Evolutionary conservation across 208 protist genomes (phyloP).

Genomic region (Trypanosoma lewisi): DNA sequence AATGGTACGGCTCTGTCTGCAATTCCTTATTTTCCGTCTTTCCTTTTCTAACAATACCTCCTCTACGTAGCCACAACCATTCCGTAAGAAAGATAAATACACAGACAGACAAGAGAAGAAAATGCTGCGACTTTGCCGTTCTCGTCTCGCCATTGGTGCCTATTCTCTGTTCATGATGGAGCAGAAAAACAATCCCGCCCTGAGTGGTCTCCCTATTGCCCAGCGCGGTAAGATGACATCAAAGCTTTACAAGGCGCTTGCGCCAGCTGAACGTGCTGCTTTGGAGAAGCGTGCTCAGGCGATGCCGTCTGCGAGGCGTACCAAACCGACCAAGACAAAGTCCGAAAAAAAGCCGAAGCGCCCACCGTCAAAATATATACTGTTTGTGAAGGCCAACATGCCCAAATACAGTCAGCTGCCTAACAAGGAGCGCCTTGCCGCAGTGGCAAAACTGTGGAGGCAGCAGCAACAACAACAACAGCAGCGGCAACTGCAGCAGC

Average conservation of each 20-base stretch:
- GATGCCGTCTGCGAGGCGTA: conserved; percentile 27
- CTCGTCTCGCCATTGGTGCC: conserved; percentile 46
- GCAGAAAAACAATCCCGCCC: conserved; percentile 81
- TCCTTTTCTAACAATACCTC: conserved; percentile 15
- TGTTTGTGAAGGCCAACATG: conserved; percentile 83
- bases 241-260: conserved; percentile 78
- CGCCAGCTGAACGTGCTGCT: conserved; percentile 39
- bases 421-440: conserved; percentile 74
- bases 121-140: conserved; percentile 7
- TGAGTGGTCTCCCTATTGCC: conserved; percentile 57
- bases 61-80: neutral
- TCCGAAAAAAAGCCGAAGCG: conserved; percentile 16
- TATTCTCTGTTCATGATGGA: conserved; percentile 86
- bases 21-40: neutral
- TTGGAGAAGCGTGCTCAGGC: conserved; percentile 73
- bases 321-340: conserved; percentile 21
- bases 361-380: conserved; percentile 48
- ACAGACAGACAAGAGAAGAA: neutral
- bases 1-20: too few relatives aligned
- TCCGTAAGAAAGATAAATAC: neutral
- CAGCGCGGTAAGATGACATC: conserved; percentile 74
- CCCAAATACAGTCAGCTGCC: conserved; percentile 69
- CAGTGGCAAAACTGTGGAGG: conserved; percentile 86
- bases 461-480: conserved; percentile 43
- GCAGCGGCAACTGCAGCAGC: conserved; percentile 1